Base-by-base conservation (phyloP, 352 stramenopile genomes). In the Phytophthora cactorum region DNA sequence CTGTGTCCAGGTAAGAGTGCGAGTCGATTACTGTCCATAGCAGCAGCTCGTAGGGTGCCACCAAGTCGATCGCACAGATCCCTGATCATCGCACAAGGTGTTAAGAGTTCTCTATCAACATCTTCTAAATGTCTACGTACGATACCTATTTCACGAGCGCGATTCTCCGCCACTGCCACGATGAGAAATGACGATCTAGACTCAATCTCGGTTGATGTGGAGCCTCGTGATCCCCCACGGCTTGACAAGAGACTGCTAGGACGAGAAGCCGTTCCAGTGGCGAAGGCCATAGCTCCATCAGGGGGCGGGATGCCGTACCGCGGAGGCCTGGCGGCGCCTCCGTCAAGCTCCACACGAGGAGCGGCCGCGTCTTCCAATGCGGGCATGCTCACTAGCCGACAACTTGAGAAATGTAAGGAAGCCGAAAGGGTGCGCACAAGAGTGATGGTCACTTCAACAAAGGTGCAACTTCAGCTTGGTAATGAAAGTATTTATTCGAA, bases 21-120 rank as follows among this genome's bases (percentile, higher is more conserved):
- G 86, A 91, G 58, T 94, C 86, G 50, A 94, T 92, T 44, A 94
- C 70, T 17, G 74, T 92, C 86, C 86, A 94, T 8, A 94, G 64
- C 7, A 94, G 58, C 14, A 94, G 52, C 57, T 94, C 86, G 45
- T 92, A 82, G 5, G 86, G 86, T 11, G 84, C 79, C 12, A 74
- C 62, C 52, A 94, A 76, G 54, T 94, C 86, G 29, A 94, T 81
- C 6, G 85, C 85, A 60, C 83, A 91, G 12, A 94, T 88, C 11
- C 86, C 86, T 74, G 17, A 5, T 0, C 8, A 62, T 43, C n/a
- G 17, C 8, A 44, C 15, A 38, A 14, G 25, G 10, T 10, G 4
- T 7, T 38, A 38, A 39, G 4, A 5, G 11, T 36, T 31, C 47
- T 39, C 4, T 22, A 22, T 22, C 22, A 22, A 22, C 22, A 22